Base-by-base conservation (phyloP, 495 filamentous ascomycete genomes). In the Xylaria palmicola region DNA sequence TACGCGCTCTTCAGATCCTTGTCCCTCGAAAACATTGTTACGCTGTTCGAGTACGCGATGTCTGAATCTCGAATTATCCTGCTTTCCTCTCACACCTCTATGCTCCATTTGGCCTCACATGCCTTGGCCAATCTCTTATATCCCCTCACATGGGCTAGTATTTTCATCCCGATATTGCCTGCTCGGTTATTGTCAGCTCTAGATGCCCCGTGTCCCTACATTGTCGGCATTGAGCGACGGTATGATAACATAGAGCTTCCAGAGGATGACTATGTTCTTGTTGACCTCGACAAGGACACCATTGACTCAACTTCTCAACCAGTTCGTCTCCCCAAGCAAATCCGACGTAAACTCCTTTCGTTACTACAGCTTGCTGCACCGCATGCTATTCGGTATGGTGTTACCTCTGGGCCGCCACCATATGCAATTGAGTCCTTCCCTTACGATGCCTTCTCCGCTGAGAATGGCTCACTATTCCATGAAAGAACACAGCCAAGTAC, bases 181-280 rank as follows among this genome's bases (percentile, higher is more conserved):
- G 92, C 91, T 17, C 85, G 93, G 30, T 77, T 98, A 36, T 79
- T 98, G 15, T 91, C 93, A 56, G 92, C 91, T 7, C 80, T 98
- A 19, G 93, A 98, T 68, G 94, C 94, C 1, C 94, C 94, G 17
- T 98, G 94, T 63, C 94, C 94, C 0, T 98, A 97, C 68, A 97
- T 98, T 60, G 90, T 97, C 19, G 94, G 94, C 44, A 90, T 98
- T 39, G 94, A 98, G 73, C 83, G 91, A 54, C 85, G 94, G 40
- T 98, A 97, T 74, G 94, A 97, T 63, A 88, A 88, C 63, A 85
- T 95, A 51, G 90, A 95, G 59, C 82, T 97, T 34, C 94, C 94
- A 0, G 90, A 96, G n/a, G 94, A 98, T 66, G 94, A 98, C 69
- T 97, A 93, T 70, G 92, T 97, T 17, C 75, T 97, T 32, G 92